Conservation (phyloP, 2,329 filamentous ascomycete genomes). For the Hypoxylon sp. region DNA sequence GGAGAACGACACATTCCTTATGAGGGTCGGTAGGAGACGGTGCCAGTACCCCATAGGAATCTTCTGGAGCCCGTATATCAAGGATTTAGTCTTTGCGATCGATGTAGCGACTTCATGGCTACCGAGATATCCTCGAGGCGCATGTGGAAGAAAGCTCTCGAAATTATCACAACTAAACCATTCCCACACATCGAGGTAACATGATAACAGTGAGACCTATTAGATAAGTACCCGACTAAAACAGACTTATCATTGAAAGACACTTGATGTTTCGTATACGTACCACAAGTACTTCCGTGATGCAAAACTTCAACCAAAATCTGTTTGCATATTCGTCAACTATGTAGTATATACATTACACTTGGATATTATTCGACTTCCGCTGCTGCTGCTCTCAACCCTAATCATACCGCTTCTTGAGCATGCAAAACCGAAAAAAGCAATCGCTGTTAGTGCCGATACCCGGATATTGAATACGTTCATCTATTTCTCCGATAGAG, state of each 20-base stretch:
- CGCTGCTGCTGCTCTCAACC: constrained; percentile 6
- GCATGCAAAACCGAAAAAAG: constrained; percentile 16
- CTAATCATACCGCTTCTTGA: constrained; percentile 4
- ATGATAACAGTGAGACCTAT: background rate
- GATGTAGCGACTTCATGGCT: background rate
- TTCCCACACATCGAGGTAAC: background rate
- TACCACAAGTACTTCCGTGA: background rate
- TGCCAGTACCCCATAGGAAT: background rate
- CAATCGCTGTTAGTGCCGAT: constrained; percentile 39
- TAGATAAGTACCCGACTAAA: background rate
- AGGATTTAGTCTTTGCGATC: constrained; percentile 2
- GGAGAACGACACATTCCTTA: constrained; percentile 7
- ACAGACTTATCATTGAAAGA: background rate
- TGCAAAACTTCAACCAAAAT: background rate
- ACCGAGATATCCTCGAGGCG: background rate
- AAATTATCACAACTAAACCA: background rate
- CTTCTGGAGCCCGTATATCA: background rate
- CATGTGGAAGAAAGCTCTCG: background rate
- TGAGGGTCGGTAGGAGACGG: background rate
- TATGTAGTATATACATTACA: constrained; percentile 36
- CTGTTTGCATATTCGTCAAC: constrained; percentile 18
- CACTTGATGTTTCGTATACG: background rate
- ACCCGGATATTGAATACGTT: constrained; percentile 37
- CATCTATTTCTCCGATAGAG: constrained; percentile 33
- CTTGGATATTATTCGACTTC: constrained; percentile 33